Conservation (phyloP, 139 green algal genomes). For the Pleodorina starrii region DNA sequence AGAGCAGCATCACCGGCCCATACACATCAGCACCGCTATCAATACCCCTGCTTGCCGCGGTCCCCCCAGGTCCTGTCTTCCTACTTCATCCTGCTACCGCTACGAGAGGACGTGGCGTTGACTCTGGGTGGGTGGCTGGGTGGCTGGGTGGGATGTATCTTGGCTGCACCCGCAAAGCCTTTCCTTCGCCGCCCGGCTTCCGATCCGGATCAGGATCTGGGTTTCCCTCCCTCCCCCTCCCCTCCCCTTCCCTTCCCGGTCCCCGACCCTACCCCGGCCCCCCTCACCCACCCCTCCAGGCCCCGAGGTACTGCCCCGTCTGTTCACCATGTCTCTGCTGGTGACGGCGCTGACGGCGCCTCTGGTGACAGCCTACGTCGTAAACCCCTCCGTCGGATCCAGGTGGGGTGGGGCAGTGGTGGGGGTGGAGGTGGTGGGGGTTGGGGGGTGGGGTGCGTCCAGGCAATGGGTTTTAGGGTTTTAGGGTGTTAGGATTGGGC, state of each 20-base stretch:
- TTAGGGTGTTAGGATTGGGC: not conserved
- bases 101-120: conserved; percentile 82
- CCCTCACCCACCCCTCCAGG: conserved; percentile 29
- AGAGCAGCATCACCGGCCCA: not conserved
- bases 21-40: not conserved
- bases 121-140: conserved; percentile 57
- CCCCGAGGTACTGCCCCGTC: conserved; percentile 45
- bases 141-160: not conserved
- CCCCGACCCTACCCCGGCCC: not conserved
- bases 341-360: conserved; percentile 65
- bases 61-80: conserved; percentile 63
- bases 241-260: not conserved
- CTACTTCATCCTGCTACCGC: conserved; percentile 84
- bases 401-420: not conserved
- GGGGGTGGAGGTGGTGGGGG: not conserved
- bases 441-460: not conserved
- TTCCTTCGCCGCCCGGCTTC: not conserved
- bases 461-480: not conserved
- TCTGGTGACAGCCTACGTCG: conserved; percentile 32
- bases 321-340: conserved; percentile 64
- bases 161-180: not conserved
- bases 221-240: not conserved
- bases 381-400: not conserved
- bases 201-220: not conserved
- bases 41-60: not conserved